Conservation (phyloP, 441 rosid genomes). For the Pelargonium cotyledonis region DNA sequence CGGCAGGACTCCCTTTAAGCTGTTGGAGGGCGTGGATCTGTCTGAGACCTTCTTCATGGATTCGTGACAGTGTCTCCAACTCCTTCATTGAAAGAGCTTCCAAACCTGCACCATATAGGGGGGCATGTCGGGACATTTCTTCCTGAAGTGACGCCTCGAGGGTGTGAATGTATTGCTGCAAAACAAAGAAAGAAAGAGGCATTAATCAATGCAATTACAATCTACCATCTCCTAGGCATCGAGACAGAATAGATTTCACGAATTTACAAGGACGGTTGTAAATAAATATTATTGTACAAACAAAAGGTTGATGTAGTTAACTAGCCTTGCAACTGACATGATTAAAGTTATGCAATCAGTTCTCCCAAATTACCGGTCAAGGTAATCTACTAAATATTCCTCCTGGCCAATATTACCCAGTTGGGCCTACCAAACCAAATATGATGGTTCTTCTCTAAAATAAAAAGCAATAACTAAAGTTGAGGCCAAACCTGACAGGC, state of each 20-base stretch:
- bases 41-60: conserved; percentile 94
- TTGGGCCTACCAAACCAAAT: background rate
- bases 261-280: no score
- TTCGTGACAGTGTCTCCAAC: conserved; percentile 76
- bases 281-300: no score
- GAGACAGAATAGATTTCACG: background rate
- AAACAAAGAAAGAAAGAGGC: background rate
- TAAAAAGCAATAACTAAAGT: background rate
- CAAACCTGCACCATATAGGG: conserved; percentile 89
- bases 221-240: background rate
- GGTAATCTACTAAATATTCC: background rate
- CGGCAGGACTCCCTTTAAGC: conserved; percentile 66
- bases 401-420: background rate
- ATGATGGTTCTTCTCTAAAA: background rate
- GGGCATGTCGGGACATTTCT: conserved; percentile 93
- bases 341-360: no score
- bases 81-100: conserved; percentile 88
- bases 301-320: no score
- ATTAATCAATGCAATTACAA: background rate
- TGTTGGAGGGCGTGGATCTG: conserved; percentile 78
- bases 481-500: conserved; percentile 69
- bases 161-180: conserved; percentile 87
- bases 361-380: no score
- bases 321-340: no score
- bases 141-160: conserved; percentile 76